phyloP scores from a whole-genome alignment of 2,329 filamentous ascomycete genomes.

The Emmonsiellopsis sp. region DNA sequence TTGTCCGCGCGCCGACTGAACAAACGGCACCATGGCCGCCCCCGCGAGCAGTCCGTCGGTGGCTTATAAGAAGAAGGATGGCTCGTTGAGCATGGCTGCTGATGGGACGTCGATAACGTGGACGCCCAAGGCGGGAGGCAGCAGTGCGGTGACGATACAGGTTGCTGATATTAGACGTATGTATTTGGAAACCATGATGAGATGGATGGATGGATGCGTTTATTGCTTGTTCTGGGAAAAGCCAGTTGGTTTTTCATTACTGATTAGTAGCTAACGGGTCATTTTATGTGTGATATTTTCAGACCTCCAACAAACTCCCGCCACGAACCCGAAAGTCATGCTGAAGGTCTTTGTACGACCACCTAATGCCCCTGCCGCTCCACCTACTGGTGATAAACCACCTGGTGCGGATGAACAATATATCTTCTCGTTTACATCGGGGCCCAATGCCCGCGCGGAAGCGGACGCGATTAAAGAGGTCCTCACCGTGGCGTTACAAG shows the following conservation, averaged over 20 bases:
- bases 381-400: conserved; percentile 13
- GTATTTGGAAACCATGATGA: conserved; percentile 18
- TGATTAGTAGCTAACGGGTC: conserved; percentile 1
- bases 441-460: conserved; percentile 64
- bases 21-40: neutral
- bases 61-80: conserved; percentile 94
- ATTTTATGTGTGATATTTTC: conserved; percentile 2
- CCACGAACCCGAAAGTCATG: conserved; percentile 80
- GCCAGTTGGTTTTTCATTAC: conserved; percentile 1
- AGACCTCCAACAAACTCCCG: conserved; percentile 94
- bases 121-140: conserved; percentile 56
- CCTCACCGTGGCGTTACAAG: conserved; percentile 67
- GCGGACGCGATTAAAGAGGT: conserved; percentile 77
- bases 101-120: conserved; percentile 71
- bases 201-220: too few species aligned
- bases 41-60: conserved; percentile 28
- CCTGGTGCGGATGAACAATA: conserved; percentile 51
- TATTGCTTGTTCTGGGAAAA: neutral
- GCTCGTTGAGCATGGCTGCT: conserved; percentile 62
- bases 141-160: conserved; percentile 57
- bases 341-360: conserved; percentile 78
- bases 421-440: conserved; percentile 81
- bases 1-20: too few species aligned
- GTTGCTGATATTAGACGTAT: conserved; percentile 74
- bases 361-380: conserved; percentile 35